These are phyloP conservation scores for Leptographium galeiforme DNA, from an alignment of 2,329 filamentous ascomycete species.

Conservation along the genomic window DNA sequence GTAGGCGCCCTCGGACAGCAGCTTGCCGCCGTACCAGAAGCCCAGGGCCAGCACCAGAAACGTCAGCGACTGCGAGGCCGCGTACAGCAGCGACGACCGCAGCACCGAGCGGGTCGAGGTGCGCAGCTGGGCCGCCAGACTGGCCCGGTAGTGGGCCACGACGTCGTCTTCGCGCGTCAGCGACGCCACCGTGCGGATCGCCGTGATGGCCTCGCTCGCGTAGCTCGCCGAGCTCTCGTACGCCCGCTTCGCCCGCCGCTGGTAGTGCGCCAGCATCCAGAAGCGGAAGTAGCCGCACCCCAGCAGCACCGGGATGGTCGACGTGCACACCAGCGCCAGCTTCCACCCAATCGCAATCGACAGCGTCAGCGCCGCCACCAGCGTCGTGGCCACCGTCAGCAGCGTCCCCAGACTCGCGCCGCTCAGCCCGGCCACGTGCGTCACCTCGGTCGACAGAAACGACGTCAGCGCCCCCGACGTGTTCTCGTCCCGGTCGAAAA, in stretches of 20 bases:
- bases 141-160: slow-evolving; percentile 52
- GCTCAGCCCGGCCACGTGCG: slow-evolving; percentile 74
- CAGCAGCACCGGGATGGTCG: slow-evolving; percentile 25
- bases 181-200: slow-evolving; percentile 85
- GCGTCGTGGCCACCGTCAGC: slow-evolving; percentile 64
- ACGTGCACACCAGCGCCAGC: slow-evolving; percentile 27
- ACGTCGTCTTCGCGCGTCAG: slow-evolving; percentile 81
- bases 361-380: slow-evolving; percentile 55
- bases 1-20: slow-evolving; percentile 61
- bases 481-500: slow-evolving; percentile 84
- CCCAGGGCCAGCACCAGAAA: slow-evolving; percentile 77
- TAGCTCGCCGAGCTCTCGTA: slow-evolving; percentile 74
- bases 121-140: slow-evolving; percentile 53
- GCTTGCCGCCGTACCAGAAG: slow-evolving; percentile 81
- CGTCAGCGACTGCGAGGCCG: slow-evolving; percentile 68
- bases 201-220: slow-evolving; percentile 85
- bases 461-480: slow-evolving; percentile 78
- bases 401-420: slow-evolving; percentile 81
- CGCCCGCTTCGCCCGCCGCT: slow-evolving; percentile 62
- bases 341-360: slow-evolving; percentile 28
- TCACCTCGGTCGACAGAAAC: slow-evolving; percentile 81
- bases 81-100: slow-evolving; percentile 68
- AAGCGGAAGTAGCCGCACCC: slow-evolving; percentile 39
- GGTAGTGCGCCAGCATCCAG: slow-evolving; percentile 56
- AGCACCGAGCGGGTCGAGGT: slow-evolving; percentile 59